A percentile compares a stretch with the other conserved stretches of the same genome.
These are phyloP conservation scores for Ceratobasidium sp. DNA, from an alignment of 1,284 basidiomycete genomes.

Conservation along the genomic window DNA sequence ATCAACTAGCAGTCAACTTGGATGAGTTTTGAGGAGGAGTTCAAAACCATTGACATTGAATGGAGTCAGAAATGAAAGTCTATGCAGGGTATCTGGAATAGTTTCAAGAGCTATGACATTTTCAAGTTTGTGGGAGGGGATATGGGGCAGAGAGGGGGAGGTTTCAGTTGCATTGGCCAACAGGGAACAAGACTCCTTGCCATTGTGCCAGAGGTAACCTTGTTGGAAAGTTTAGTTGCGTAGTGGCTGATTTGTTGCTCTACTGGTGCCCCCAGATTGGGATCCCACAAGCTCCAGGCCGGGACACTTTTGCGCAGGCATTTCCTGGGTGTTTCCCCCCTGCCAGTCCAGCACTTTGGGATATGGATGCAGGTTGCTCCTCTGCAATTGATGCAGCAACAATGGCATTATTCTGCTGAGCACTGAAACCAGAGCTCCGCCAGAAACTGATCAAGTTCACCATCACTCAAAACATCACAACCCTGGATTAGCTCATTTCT, in stretches of 20 bases:
- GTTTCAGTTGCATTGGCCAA: constrained; percentile 43
- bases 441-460: no score
- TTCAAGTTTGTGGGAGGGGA: constrained; percentile 15
- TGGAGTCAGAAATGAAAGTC: constrained; percentile 51
- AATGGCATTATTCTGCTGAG: no score
- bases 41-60: constrained; percentile 51
- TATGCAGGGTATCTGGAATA: constrained; percentile 41
- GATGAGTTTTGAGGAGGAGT: constrained; percentile 51
- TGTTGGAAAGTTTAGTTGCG: background rate
- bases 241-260: background rate
- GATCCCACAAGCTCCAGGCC: no score
- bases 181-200: background rate
- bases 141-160: constrained; percentile 25
- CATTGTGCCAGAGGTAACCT: constrained; percentile 27
- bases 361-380: no score
- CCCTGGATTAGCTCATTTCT: no score
- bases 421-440: no score
- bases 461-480: no score
- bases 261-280: background rate
- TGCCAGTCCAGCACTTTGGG: background rate
- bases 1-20: constrained; percentile 49
- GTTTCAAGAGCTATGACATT: constrained; percentile 12
- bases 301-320: background rate
- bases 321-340: background rate
- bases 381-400: background rate